phyloP scores from a whole-genome alignment of 2,329 filamentous ascomycete genomes.

The Pseudogymnoascus sp. region DNA sequence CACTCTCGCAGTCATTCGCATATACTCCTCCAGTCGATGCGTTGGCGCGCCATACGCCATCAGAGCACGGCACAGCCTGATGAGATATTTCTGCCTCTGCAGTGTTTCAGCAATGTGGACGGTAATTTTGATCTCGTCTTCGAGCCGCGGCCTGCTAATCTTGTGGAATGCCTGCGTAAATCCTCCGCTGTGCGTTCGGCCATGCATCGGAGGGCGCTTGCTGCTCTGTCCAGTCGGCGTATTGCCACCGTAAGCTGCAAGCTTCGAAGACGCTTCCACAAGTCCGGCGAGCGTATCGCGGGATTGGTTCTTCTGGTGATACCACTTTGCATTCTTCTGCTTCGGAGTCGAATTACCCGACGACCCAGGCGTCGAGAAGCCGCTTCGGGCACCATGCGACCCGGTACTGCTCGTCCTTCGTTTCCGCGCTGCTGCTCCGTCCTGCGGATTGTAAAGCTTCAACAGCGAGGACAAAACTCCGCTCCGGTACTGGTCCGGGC shows the following conservation, averaged over 20 bases:
- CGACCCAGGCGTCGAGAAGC: slow-evolving; percentile 37
- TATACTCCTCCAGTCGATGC: slow-evolving; percentile 84
- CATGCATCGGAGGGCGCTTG: slow-evolving; percentile 23
- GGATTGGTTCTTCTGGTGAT: slow-evolving; percentile 36
- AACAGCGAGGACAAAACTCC: slow-evolving; percentile 68
- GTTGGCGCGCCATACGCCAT: slow-evolving; percentile 90
- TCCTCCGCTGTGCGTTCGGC: slow-evolving; percentile 21
- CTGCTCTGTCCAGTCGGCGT: slow-evolving; percentile 13
- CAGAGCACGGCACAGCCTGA: slow-evolving; percentile 75
- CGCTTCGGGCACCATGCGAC: slow-evolving; percentile 23
- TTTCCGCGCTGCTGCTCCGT: slow-evolving; percentile 25
- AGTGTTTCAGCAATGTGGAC: slow-evolving; percentile 62
- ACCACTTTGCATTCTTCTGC: slow-evolving; percentile 26
- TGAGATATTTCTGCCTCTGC: slow-evolving; percentile 72
- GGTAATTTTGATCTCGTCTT: slow-evolving; percentile 40
- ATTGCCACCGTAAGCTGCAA: slow-evolving; percentile 40
- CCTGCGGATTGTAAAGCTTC: slow-evolving; percentile 56
- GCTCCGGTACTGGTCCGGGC: slow-evolving; percentile 61
- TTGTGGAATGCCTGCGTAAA: neutral
- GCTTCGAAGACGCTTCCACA: slow-evolving; percentile 47
- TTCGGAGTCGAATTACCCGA: slow-evolving; percentile 33
- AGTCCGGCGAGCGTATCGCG: slow-evolving; percentile 43
- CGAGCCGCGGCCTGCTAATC: slow-evolving; percentile 23
- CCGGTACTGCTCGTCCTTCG: slow-evolving; percentile 21
- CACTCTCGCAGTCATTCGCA: slow-evolving; percentile 83